Evolutionary conservation across 305 asterid genomes (phyloP), one percentile per base, ranked within the genome.

Genomic region (Solanum hybrid): DNA sequence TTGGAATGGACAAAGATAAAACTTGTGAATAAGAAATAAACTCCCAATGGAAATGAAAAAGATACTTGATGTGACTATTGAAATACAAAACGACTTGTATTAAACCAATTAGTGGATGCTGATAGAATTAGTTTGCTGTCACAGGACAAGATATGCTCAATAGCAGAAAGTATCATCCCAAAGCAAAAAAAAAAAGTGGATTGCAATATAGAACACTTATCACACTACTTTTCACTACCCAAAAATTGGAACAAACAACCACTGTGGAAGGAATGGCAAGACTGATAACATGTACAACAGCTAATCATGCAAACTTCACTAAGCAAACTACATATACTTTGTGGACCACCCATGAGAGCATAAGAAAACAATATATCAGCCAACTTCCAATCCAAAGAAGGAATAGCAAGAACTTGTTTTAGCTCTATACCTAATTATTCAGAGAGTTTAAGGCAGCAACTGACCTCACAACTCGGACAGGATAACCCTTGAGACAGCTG

Each of bases 381-480:
- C 87, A 82, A 31, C 14, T 51, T 45, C 75, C 76, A 84, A 27
- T 84, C 11, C 33, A 84, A 84, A 51, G 75, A 84, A 45, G 75
- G 41, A 57, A 84, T 10, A 84, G 29, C 31, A 84, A 84, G 75
- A 83, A 29, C 61, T 45, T 10, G 22, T 31, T 51, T 29, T 37
- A 83, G 88, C 34, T 83, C 8, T 41, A 65, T 31, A 83, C 75
- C 10, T 10, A 29, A 39, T 29, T 29, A 84, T 29, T 79, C 86
- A 41, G 33, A 39, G 32, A 41, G 86, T n/a, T 79, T 51, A 76
- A 89, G 39, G 86, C 41, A 87, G 51, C 29, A 87, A 90, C 88
- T 93, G 90, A 97, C 99, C 99, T 94, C 89, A 96, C 99, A 82
- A 97, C 99, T 24, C 99, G 98, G 79, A 97, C 97, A 33, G 99